Evolutionary conservation across 2,329 filamentous ascomycete species (phyloP).

Genomic region (Catunica adiposa): DNA sequence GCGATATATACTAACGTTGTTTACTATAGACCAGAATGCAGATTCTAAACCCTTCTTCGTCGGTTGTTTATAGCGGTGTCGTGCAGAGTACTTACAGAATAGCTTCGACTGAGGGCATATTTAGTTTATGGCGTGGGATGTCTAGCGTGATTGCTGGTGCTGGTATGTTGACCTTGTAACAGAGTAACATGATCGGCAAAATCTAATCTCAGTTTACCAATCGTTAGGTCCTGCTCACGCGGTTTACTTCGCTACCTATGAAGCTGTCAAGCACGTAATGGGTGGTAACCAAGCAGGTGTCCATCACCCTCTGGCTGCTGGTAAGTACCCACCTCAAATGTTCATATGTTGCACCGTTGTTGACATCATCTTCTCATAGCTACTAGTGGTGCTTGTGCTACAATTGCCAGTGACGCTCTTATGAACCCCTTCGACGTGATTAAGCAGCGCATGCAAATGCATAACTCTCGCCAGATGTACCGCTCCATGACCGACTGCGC

Average conservation of each 20-base stretch:
- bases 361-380: slow-evolving; percentile 33
- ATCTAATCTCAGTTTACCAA: slow-evolving; percentile 16
- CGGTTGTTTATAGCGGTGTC: slow-evolving; percentile 73
- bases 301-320: slow-evolving; percentile 85
- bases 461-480: slow-evolving; percentile 78
- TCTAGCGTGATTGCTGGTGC: slow-evolving; percentile 92
- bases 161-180: slow-evolving; percentile 37
- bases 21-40: slow-evolving; percentile 79
- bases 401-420: slow-evolving; percentile 90
- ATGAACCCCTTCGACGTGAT: slow-evolving; percentile 99
- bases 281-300: slow-evolving; percentile 76
- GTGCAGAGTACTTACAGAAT: slow-evolving; percentile 88
- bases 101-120: slow-evolving; percentile 70
- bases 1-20: neutral
- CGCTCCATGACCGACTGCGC: slow-evolving; percentile 77
- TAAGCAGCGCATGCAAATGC: slow-evolving; percentile 98
- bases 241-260: slow-evolving; percentile 96
- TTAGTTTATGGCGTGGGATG: slow-evolving; percentile 90
- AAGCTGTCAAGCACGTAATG: slow-evolving; percentile 89
- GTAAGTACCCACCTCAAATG: slow-evolving; percentile 31
- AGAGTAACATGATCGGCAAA: no score
- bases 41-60: slow-evolving; percentile 68
- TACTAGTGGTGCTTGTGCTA: slow-evolving; percentile 82
- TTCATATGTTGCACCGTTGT: neutral
- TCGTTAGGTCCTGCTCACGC: slow-evolving; percentile 76